Percentiles rank a stretch among this genome's conserved stretches.
These are phyloP conservation scores for Neurospora intermedia DNA, from an alignment of 495 filamentous ascomycete genomes.

Conservation along the genomic window DNA sequence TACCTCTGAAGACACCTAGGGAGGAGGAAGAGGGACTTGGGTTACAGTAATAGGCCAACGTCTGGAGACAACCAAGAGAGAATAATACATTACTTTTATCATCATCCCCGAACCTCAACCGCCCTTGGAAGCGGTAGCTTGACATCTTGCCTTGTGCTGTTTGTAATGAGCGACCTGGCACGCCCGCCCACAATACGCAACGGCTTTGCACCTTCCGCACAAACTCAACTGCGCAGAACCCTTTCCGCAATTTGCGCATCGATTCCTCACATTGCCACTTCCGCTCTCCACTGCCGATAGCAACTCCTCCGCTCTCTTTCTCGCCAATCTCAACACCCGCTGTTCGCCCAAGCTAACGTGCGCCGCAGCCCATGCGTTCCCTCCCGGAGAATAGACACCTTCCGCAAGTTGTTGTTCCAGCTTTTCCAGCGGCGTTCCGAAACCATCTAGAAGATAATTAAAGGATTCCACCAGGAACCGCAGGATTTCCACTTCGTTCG, in stretches of 20 bases:
- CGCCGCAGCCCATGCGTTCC: constrained; percentile 25
- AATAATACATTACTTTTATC: background rate
- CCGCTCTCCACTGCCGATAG: constrained; percentile 7
- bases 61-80: background rate
- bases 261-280: constrained; percentile 10
- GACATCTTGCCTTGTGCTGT: constrained; percentile 17
- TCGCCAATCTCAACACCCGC: constrained; percentile 25
- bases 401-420: constrained; percentile 23
- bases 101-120: background rate
- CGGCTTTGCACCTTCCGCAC: constrained; percentile 21
- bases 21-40: too few relatives aligned
- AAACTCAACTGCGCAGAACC: constrained; percentile 17
- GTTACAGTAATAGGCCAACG: too few relatives aligned
- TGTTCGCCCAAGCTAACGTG: constrained; percentile 27
- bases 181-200: constrained; percentile 17
- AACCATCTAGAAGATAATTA: constrained; percentile 17
- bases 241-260: constrained; percentile 20
- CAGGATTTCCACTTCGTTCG: constrained; percentile 21
- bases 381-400: constrained; percentile 21
- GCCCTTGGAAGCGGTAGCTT: constrained; percentile 10
- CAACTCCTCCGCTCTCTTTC: constrained; percentile 11
- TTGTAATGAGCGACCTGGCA: constrained; percentile 22
- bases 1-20: background rate
- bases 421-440: constrained; percentile 21
- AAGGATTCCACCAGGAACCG: constrained; percentile 19